A percentile compares a stretch with the other conserved stretches of the same genome.
Conservation (phyloP, 2,329 filamentous ascomycete species). For the Stagonosporopsis tanaceti region DNA sequence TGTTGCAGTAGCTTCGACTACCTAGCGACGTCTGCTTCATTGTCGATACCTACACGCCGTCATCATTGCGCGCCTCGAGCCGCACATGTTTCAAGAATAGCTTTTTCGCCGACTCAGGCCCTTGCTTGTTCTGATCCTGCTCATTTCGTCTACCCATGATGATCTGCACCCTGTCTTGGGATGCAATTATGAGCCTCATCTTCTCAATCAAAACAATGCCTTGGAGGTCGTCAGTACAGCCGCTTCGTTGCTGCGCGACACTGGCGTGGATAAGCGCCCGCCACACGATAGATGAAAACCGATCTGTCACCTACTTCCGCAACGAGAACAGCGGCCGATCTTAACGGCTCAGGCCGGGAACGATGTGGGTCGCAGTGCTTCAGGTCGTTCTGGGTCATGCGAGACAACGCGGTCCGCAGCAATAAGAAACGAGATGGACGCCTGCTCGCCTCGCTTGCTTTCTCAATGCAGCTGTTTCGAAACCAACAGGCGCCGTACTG, state of each 20-base stretch:
- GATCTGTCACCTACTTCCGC: constrained; percentile 15
- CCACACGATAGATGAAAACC: constrained; percentile 5
- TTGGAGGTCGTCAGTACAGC: not conserved
- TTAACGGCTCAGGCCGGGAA: constrained; percentile 17
- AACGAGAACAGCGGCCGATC: constrained; percentile 18
- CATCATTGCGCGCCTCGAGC: constrained; percentile 12
- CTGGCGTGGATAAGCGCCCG: not conserved
- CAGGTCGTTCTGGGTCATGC: constrained; percentile 21
- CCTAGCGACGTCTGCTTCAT: constrained; percentile 1
- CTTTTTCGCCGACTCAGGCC: constrained; percentile 10
- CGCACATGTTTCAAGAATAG: constrained; percentile 20
- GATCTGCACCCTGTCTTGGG: constrained; percentile 8
- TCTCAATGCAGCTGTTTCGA: constrained; percentile 10
- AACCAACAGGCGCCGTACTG: constrained; percentile 11
- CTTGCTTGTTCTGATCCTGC: constrained; percentile 21
- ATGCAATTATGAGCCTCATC: not conserved
- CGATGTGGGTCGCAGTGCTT: constrained; percentile 19
- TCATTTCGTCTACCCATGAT: constrained; percentile 11
- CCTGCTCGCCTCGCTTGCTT: constrained; percentile 13
- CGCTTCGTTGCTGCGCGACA: not conserved
- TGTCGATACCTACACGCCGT: constrained; percentile 2
- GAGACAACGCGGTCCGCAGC: constrained; percentile 12
- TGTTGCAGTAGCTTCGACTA: constrained; percentile 2
- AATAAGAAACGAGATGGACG: constrained; percentile 1
- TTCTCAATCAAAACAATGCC: not conserved